phyloP scores from a whole-genome alignment of 2,329 filamentous ascomycete genomes.

The Trichoderma cornu-damae region DNA sequence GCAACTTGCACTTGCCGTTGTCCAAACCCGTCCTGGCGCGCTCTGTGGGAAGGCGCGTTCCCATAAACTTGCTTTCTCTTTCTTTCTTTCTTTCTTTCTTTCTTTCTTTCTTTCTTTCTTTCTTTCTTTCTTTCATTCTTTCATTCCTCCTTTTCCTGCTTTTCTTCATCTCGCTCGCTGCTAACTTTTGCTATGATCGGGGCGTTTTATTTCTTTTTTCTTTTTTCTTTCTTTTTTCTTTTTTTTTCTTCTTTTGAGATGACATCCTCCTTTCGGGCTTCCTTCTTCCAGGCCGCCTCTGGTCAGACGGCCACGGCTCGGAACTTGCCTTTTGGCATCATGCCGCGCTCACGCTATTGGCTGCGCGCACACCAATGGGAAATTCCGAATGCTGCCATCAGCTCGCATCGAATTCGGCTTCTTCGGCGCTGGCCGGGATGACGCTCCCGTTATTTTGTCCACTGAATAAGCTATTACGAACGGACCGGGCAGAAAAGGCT shows the following conservation, averaged over 20 bases:
- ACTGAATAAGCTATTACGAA: no score
- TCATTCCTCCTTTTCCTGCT: not conserved
- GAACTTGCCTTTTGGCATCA: not conserved
- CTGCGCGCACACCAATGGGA: not conserved
- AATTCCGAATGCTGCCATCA: not conserved
- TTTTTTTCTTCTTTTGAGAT: not conserved
- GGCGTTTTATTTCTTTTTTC: not conserved
- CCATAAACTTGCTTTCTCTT: not conserved
- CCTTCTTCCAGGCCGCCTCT: not conserved
- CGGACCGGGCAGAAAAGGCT: no score
- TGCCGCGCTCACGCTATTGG: constrained; percentile 1
- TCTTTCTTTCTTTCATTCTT: not conserved
- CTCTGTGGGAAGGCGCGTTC: not conserved
- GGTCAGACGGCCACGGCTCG: not conserved
- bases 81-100: not conserved
- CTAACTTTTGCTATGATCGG: not conserved
- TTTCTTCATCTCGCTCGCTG: not conserved
- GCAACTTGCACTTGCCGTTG: not conserved
- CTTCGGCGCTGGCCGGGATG: not conserved
- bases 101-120: no score
- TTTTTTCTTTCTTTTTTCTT: not conserved
- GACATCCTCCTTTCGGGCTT: no score
- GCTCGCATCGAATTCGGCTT: not conserved
- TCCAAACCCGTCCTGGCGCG: not conserved
- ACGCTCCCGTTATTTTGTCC: not conserved